phyloP scores from a whole-genome alignment of 176 grass and related monocot species.

The Triticum turgidum region DNA sequence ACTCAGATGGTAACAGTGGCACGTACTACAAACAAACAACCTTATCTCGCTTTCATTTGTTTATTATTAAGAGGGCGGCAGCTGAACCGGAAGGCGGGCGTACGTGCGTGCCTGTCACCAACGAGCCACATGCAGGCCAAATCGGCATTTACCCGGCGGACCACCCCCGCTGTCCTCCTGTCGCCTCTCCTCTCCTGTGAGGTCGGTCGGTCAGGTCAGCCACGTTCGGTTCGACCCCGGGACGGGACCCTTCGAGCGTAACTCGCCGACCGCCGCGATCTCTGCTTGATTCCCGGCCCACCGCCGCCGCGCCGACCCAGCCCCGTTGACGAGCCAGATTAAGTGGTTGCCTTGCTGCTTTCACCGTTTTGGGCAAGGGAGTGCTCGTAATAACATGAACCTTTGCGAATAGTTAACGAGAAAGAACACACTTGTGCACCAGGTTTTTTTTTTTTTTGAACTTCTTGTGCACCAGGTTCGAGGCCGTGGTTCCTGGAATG shows the following conservation, averaged over 20 bases:
- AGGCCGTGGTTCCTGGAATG: constrained; percentile 19
- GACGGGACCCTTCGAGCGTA: not conserved
- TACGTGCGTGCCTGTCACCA: constrained; percentile 25
- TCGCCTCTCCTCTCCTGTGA: not conserved
- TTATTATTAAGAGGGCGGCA: not conserved
- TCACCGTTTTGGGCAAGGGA: too few relatives aligned
- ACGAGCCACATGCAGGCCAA: constrained; percentile 29
- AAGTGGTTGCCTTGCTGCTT: too few relatives aligned
- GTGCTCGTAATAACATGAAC: too few relatives aligned
- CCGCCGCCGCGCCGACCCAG: not conserved
- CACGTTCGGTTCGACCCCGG: not conserved
- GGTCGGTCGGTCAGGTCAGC: not conserved
- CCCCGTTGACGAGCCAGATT: not conserved
- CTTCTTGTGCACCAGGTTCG: not conserved
- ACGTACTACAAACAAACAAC: not conserved
- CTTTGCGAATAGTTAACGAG: not conserved
- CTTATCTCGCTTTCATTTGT: not conserved
- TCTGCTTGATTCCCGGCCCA: not conserved
- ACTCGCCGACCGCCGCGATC: not conserved
- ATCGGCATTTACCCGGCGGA: not conserved
- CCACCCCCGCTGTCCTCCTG: constrained; percentile 1
- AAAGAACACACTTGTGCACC: not conserved
- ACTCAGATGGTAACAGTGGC: not conserved
- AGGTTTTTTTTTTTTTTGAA: too few relatives aligned
- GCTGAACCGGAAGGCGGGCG: not conserved